Evolutionary conservation across 2,329 filamentous ascomycete genomes (phyloP).

Genomic region (Fusarium veterinarium): DNA sequence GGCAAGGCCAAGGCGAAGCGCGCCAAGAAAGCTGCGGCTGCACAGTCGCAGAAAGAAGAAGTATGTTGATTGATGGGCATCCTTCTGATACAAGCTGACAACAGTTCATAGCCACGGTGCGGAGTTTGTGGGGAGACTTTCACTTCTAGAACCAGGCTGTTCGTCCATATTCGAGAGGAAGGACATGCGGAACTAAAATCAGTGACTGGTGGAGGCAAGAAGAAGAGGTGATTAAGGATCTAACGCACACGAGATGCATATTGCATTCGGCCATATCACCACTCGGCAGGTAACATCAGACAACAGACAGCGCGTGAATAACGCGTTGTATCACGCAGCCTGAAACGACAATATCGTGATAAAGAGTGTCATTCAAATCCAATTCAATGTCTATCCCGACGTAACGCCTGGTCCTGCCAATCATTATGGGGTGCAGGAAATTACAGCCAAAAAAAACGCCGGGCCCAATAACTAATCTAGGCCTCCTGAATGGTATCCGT

Average conservation of each 20-base stretch:
- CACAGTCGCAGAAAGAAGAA: slow-evolving; percentile 47
- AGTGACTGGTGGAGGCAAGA: slow-evolving; percentile 46
- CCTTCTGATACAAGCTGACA: neutral
- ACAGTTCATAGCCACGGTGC: slow-evolving; percentile 54
- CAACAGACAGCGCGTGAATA: neutral
- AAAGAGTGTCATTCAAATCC: slow-evolving; percentile 18
- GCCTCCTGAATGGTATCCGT: slow-evolving; percentile 55
- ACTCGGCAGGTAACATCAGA: neutral
- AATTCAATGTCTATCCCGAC: slow-evolving; percentile 41
- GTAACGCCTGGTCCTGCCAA: slow-evolving; percentile 26
- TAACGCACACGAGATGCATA: neutral
- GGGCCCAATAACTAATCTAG: slow-evolving; percentile 29
- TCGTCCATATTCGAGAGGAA: slow-evolving; percentile 75
- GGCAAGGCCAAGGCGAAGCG: slow-evolving; percentile 65
- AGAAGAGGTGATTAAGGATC: slow-evolving; percentile 46
- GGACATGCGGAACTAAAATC: slow-evolving; percentile 68
- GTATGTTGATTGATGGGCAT: slow-evolving; percentile 47
- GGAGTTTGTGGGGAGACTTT: slow-evolving; percentile 59
- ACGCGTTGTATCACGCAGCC: neutral
- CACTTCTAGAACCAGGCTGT: slow-evolving; percentile 75
- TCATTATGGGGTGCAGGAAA: slow-evolving; percentile 2
- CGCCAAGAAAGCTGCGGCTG: slow-evolving; percentile 59
- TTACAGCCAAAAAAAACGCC: slow-evolving; percentile 34
- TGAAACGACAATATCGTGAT: neutral
- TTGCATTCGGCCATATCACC: neutral